Evolutionary conservation across 1,139 yeast genomes (phyloP).

Genomic region (Sugiyamaella neomexicana): DNA sequence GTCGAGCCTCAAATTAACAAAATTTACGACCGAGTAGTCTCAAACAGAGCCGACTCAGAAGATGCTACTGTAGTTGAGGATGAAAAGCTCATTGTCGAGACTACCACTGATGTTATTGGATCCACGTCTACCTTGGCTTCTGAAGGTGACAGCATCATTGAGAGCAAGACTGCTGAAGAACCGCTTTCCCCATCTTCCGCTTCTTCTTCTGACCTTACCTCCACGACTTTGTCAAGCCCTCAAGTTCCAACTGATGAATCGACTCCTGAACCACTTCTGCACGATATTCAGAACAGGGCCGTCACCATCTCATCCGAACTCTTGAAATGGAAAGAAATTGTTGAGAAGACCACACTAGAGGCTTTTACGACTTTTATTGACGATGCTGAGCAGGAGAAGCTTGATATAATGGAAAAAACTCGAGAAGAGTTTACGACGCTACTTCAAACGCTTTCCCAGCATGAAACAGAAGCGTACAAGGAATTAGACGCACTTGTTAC

Average conservation of each 20-base stretch:
- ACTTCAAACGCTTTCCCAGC: slow-evolving; percentile 29
- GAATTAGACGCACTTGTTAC: slow-evolving; percentile 28
- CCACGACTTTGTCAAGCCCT: slow-evolving; percentile 6
- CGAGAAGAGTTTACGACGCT: slow-evolving; percentile 33
- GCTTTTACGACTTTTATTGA: slow-evolving; percentile 36
- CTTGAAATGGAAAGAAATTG: slow-evolving; percentile 34
- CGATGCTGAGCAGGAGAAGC: slow-evolving; percentile 38
- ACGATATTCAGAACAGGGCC: slow-evolving; percentile 7
- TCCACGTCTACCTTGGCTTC: not conserved
- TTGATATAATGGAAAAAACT: slow-evolving; percentile 26
- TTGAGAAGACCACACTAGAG: slow-evolving; percentile 36
- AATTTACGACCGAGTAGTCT: slow-evolving; percentile 26
- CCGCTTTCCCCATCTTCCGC: not conserved
- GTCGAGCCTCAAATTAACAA: slow-evolving; percentile 37
- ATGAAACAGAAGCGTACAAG: slow-evolving; percentile 26
- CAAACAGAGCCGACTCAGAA: slow-evolving; percentile 7
- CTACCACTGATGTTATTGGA: not conserved
- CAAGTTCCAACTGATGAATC: slow-evolving; percentile 6
- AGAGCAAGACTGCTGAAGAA: not conserved
- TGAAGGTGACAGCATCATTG: not conserved
- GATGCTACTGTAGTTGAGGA: not conserved
- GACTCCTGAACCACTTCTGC: not conserved
- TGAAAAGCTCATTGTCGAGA: not conserved
- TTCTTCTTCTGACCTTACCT: not conserved
- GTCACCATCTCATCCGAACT: slow-evolving; percentile 22